Base-by-base conservation (phyloP, 2,329 filamentous ascomycete species). In the Emericellopsis atlantica region DNA sequence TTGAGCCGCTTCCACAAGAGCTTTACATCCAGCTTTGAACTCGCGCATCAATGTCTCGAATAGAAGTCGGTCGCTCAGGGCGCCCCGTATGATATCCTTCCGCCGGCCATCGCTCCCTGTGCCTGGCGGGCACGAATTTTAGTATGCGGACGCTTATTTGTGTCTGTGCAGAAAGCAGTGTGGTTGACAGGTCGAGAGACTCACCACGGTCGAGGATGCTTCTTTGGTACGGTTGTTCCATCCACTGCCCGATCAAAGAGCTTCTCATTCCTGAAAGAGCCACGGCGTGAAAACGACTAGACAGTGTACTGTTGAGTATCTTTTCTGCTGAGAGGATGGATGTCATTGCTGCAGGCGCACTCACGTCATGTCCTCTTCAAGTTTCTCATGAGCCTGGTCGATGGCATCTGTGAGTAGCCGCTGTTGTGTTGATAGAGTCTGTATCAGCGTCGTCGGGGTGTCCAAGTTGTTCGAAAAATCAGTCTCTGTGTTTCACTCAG, bases 231-330 rank as follows among this genome's bases (percentile, higher is more conserved):
- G 58, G 46, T 0, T 18, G 15, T 29, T 62, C 53, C 62, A 68
- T 61, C 0, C 51, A 48, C 40, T 52, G 42, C 0, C 60, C 60
- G 4, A 66, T 54, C 10, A 60, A 49, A 0, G 64, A 65, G 2
- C 54, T 67, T 14, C 53, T 51, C 14, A 65, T 50, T 6, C 58
- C 50, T 0, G 62, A 58, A 4, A 66, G 46, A 0, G 53, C 51
- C 35, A 62, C 52, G 4, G 53, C 59, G 18, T 50, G 51, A 4
- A 67, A 45, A 4, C 46, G 48, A 2, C 64, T 66, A 31, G 0
- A 6, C 5, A 32, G 5, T n/a, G 21, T 24, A 39, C 9, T 39
- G n/a, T 21, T n/a, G 14, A n/a, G 14, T n/a, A 21, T 21, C 7
- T 16, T 39, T n/a, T 4, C 22, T 29, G 15, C 15, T n/a, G 16